Conservation (phyloP, 2,329 filamentous ascomycete species). For the Eutypa lata region DNA sequence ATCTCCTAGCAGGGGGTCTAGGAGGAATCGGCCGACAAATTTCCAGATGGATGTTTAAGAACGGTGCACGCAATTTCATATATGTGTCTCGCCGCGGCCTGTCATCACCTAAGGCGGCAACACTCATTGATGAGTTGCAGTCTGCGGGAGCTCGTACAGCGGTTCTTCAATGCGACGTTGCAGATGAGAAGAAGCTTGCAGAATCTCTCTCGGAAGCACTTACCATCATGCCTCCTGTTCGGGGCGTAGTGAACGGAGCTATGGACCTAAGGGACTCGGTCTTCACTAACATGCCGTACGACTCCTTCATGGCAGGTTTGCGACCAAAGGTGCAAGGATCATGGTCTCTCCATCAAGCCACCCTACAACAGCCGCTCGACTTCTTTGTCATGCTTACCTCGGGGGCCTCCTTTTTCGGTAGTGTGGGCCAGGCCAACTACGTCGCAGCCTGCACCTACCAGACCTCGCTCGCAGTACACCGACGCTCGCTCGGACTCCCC, state of each 20-base stretch:
- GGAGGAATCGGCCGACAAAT: background rate
- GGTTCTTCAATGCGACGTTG: constrained; percentile 2
- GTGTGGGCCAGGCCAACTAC: constrained; percentile 26
- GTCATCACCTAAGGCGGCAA: background rate
- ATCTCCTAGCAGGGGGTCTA: background rate
- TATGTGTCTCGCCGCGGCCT: constrained; percentile 1
- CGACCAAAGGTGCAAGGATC: constrained; percentile 9
- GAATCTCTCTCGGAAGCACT: background rate
- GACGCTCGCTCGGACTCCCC: constrained; percentile 3
- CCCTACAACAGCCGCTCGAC: constrained; percentile 18
- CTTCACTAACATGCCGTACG: constrained; percentile 5
- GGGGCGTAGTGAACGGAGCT: constrained; percentile 9
- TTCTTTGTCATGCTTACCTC: constrained; percentile 29
- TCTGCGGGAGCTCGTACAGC: background rate
- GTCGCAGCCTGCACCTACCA: constrained; percentile 28
- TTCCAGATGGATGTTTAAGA: background rate
- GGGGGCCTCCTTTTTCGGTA: constrained; percentile 17
- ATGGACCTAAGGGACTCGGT: constrained; percentile 5
- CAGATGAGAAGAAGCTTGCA: background rate
- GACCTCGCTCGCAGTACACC: constrained; percentile 17
- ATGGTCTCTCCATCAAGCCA: constrained; percentile 18
- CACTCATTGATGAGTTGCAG: background rate
- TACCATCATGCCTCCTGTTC: constrained; percentile 4
- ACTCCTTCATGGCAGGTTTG: constrained; percentile 1
- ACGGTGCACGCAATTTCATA: constrained; percentile 4